Conservation (phyloP, 2,329 filamentous ascomycete species). For the Aureobasidium sp. region DNA sequence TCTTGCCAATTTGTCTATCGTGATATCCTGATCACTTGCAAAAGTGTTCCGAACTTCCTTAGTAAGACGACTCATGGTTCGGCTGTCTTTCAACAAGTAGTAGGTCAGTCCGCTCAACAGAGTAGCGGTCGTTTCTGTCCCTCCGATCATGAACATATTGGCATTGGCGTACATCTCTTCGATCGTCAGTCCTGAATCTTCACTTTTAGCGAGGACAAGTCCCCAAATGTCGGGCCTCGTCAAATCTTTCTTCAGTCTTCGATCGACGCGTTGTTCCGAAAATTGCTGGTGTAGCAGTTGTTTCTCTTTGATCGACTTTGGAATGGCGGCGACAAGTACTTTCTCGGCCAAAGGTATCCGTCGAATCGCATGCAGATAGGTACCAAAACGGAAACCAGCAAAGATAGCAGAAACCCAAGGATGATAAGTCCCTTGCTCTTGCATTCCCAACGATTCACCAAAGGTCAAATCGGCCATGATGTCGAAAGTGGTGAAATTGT, state of each 20-base stretch:
- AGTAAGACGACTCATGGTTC: conserved; percentile 25
- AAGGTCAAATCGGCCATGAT: conserved; percentile 24
- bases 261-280: conserved; percentile 21
- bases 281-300: not conserved
- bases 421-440: conserved; percentile 18
- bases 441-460: conserved; percentile 26
- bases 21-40: conserved; percentile 28
- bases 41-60: conserved; percentile 31
- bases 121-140: conserved; percentile 34
- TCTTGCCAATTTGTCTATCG: conserved; percentile 25
- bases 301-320: not conserved
- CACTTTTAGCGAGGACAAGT: conserved; percentile 17
- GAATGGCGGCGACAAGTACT: not conserved
- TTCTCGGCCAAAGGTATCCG: not conserved
- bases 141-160: conserved; percentile 31
- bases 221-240: conserved; percentile 25
- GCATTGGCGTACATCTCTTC: conserved; percentile 30
- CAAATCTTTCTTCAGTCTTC: conserved; percentile 19
- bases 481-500: conserved; percentile 16
- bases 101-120: conserved; percentile 29
- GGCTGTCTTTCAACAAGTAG: conserved; percentile 37
- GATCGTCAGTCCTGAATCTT: conserved; percentile 17
- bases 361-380: not conserved
- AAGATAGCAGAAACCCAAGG: conserved; percentile 18
- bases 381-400: conserved; percentile 1